phyloP scores from a whole-genome alignment of 2,329 filamentous ascomycete species.

The Aaosphaeria arxii region DNA sequence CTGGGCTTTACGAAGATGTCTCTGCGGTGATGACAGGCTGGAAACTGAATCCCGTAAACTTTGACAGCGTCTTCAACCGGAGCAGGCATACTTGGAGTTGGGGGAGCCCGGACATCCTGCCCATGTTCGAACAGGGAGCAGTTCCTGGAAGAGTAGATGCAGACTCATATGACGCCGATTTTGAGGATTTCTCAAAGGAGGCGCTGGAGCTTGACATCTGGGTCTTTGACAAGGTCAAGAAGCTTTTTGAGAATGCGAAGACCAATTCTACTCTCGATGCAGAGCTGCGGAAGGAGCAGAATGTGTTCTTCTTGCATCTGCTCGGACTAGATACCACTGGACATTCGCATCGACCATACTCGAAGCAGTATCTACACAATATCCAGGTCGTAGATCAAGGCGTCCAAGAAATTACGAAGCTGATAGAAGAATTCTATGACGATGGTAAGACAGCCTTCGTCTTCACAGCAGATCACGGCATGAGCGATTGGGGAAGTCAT shows the following conservation, averaged over 20 bases:
- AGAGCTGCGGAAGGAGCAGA: conserved; percentile 74
- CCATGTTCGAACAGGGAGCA: conserved; percentile 96
- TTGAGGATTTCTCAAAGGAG: conserved; percentile 85
- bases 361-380: conserved; percentile 91
- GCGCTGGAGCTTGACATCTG: conserved; percentile 81
- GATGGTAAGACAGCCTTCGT: conserved; percentile 85
- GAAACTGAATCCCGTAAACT: conserved; percentile 98
- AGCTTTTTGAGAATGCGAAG: conserved; percentile 76
- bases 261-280: conserved; percentile 72
- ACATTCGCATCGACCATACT: conserved; percentile 84
- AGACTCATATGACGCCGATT: conserved; percentile 77
- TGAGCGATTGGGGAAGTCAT: conserved; percentile 99
- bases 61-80: conserved; percentile 97
- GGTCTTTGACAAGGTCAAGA: conserved; percentile 94
- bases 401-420: conserved; percentile 74
- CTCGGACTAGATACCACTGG: conserved; percentile 89
- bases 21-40: conserved; percentile 96
- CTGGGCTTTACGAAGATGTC: conserved; percentile 95
- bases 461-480: conserved; percentile 97
- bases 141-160: conserved; percentile 82
- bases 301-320: conserved; percentile 93
- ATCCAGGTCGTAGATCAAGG: conserved; percentile 92
- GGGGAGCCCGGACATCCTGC: conserved; percentile 95
- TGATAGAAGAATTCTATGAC: conserved; percentile 82
- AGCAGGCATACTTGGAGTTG: conserved; percentile 98